Evolutionary conservation across 176 grass and related monocot species (phyloP), one percentile per base, ranked within the genome.

Genomic region (Phragmites australis): DNA sequence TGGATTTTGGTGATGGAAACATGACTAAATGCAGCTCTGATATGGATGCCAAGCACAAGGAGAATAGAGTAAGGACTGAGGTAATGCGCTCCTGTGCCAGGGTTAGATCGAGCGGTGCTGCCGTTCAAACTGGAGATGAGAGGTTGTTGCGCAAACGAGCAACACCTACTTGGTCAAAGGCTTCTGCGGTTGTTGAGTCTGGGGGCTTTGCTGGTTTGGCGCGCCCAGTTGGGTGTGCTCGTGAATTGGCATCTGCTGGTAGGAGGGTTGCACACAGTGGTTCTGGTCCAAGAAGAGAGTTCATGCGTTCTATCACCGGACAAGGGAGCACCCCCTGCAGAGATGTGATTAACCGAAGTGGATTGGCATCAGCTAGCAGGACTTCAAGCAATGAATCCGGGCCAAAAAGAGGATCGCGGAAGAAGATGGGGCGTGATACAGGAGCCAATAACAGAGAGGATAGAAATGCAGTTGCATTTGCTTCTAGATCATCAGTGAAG

Each of bases 101-200:
- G 60, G 37, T 52, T 2, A 92, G 88, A 72, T 78, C 79, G 13
- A 68, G 52, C 41, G 31, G 12, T 85, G 74, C 69, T 34, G 29
- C 63, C 4, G 46, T 64, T 51, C 55, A 67, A 58, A 9, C 68
- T 6, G 91, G 84, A 31, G 57, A 74, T 30, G 65, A 77, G 58
- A 93, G 78, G 57, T 31, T 53, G 75, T 67, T 83, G 79, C 88
- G 85, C 30, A 96, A 91, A 65, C 70, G 89, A 16, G 74, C 73
- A 58, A 48, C 78, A 17, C 29, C 65, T 31, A 26, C 72, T 67
- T 74, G 57, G 13, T 57, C 41, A 4, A 83, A 82, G 73, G 54
- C 76, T 72, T 68, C 30, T 8, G 72, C 30, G 55, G 25, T 18
- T 12, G 26, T 13, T 22, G 68, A 15, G 8, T 54, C 87, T 17